These are phyloP conservation scores for Ophiostoma fasciatum DNA, from an alignment of 2,329 filamentous ascomycete species.

Conservation along the genomic window DNA sequence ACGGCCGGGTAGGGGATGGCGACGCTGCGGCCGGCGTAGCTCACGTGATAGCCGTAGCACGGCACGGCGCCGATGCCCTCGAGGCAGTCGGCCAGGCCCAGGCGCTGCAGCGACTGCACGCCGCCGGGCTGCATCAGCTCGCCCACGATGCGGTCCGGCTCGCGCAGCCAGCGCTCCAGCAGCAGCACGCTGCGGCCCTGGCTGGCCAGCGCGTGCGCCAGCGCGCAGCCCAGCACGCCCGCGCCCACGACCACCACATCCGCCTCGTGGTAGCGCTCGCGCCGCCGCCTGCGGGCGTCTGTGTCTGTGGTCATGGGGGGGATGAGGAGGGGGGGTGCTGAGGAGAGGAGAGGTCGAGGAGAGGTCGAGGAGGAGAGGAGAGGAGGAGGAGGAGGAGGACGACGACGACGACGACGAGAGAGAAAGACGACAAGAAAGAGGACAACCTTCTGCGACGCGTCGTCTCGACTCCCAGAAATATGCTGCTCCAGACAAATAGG, in stretches of 20 bases:
- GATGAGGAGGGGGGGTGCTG: background rate
- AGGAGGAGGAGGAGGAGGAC: background rate
- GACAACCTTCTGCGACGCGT: too few relatives aligned
- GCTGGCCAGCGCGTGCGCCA: conserved; percentile 69
- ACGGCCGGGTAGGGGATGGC: conserved; percentile 65
- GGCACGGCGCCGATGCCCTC: conserved; percentile 78
- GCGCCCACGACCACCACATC: conserved; percentile 90
- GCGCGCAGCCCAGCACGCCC: conserved; percentile 75
- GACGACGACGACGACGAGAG: too few relatives aligned
- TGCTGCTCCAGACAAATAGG: background rate
- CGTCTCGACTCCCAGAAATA: too few relatives aligned
- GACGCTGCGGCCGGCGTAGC: conserved; percentile 62
- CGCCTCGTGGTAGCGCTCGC: conserved; percentile 43
- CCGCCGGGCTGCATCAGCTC: conserved; percentile 91
- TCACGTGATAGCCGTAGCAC: conserved; percentile 75
- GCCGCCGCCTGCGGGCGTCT: conserved; percentile 21
- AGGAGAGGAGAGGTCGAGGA: background rate
- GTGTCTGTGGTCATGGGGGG: background rate
- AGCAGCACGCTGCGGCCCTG: conserved; percentile 86
- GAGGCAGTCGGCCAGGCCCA: conserved; percentile 70
- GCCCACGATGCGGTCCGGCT: conserved; percentile 91
- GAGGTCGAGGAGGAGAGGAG: background rate
- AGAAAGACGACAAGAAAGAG: background rate
- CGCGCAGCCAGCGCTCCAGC: conserved; percentile 75
- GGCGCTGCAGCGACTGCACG: conserved; percentile 59